Base-by-base conservation (phyloP, 768 basidiomycete species). In the Ramaria sp. region DNA sequence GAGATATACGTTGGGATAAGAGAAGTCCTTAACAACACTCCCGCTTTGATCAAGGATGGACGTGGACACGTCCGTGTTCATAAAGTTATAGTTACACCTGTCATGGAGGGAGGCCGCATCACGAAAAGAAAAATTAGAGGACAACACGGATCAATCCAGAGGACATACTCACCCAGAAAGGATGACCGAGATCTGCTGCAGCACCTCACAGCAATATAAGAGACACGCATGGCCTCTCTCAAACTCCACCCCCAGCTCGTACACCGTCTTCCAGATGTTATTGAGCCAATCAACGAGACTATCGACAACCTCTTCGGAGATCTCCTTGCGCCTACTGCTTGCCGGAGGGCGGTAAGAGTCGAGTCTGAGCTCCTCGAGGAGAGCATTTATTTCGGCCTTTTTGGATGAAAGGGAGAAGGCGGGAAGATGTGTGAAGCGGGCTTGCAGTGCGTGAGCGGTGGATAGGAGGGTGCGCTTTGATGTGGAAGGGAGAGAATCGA, bases 241-340 rank as follows among this genome's bases (percentile, higher is more conserved):
- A 57, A 76, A 85, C 58, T 78, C 64, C 30, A 74, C 71, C 16
- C 73, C 67, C 58, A 80, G 74, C 57, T 85, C 82, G 58, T 77
- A 84, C 8, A 77, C 77, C 30, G 74, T 70, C 51, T 63, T 70
- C 84, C 84, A 86, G 34, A 85, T 77, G 58, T 80, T 75, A 61
- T 71, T 77, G 47, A 85, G 61, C 82, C 82, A 85, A n/a, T 61
- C 61, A 0, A 74, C 66, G 22, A 85, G 63, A 59, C 71, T 79
- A 45, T 78, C 73, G 8, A 83, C 66, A 6, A 76, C 72, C 62
- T 85, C 82, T 22, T 67, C 59, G 13, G 83, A 60, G 1, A 85
- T 69, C 57, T 82, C 79, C 18, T 77, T 74, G 25, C 48, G 28
- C 12, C 8, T 15, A 27, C 74, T 71, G 56, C 69, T 73, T 58